Evolutionary conservation across 2,329 filamentous ascomycete genomes (phyloP), one percentile per base, ranked within the genome.

Genomic region (Alternaria arborescens): DNA sequence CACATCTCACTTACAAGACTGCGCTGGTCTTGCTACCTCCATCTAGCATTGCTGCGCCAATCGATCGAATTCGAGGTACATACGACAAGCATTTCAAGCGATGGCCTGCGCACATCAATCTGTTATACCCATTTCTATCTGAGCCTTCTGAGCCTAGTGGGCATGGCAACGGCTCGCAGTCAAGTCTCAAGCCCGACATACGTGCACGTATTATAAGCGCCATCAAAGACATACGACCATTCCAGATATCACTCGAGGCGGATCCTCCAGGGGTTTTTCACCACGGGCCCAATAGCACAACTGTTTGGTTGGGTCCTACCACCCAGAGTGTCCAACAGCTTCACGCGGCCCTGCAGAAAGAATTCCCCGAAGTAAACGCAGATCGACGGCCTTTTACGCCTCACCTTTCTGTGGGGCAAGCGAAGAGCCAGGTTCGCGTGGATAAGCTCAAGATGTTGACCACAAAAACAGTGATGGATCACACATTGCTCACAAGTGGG

Each of bases 71-170:
- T 8, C 70, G 74, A 40, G 58, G 66, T 16, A 51, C 57, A 8
- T 60, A 71, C 55, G 73, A 76, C 58, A 70, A 63, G 48, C 65
- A 72, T 32, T 74, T 70, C 58, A 54, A 52, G 8, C 70, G 72
- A 18, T 75, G 71, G 74, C 73, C 71, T 26, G 68, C 73, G 8
- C 73, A 76, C 44, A 72, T 75, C 50, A 76, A 76, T 42, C 53
- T 75, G 24, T 58, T 76, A 44, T 75, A 75, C 52, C 73, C 72
- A 12, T 76, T 76, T 50, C 62, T 75, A 52, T 56, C 62, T 10
- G 65, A 61, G 1, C 66, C 70, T 12, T 67, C 70, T 12, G 63
- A 67, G 14, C 61, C 52, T 16, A 38, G 46, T 18, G 34, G 61
- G 26, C 47, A 46, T 56, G 48, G 30, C 52, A 56, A 46, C n/a